A percentile compares a stretch with the other conserved stretches of the same genome.
These are phyloP conservation scores for Teratosphaeria epicoccoides DNA, from an alignment of 2,329 filamentous ascomycete species.

Conservation along the genomic window DNA sequence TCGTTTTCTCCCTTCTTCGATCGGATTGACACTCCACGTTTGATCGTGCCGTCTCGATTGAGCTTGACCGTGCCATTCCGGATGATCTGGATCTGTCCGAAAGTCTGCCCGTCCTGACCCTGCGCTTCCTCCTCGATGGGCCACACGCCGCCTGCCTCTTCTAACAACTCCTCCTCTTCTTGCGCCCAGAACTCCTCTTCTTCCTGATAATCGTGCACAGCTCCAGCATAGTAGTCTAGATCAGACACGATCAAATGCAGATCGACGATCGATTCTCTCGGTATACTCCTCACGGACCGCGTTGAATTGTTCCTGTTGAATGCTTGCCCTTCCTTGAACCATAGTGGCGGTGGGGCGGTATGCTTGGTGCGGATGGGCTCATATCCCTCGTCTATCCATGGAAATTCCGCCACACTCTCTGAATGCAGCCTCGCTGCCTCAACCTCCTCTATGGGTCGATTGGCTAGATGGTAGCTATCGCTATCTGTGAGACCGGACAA, in stretches of 20 bases:
- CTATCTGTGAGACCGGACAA: slow-evolving; percentile 17
- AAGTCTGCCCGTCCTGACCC: slow-evolving; percentile 11
- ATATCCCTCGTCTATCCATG: slow-evolving; percentile 24
- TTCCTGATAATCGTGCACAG: slow-evolving; percentile 26
- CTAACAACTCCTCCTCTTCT: slow-evolving; percentile 20
- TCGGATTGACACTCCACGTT: slow-evolving; percentile 17
- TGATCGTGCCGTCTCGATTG: slow-evolving; percentile 15
- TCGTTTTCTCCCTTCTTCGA: slow-evolving; percentile 24
- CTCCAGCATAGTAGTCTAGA: slow-evolving; percentile 27
- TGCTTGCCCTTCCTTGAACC: slow-evolving; percentile 22
- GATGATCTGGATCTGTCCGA: slow-evolving; percentile 23
- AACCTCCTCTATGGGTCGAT: slow-evolving; percentile 19
- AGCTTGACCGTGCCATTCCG: slow-evolving; percentile 15
- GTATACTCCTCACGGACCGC: slow-evolving; percentile 17
- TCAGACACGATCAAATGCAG: slow-evolving; percentile 26
- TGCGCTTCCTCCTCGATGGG: slow-evolving; percentile 15
- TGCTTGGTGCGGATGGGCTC: slow-evolving; percentile 20
- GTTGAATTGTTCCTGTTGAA: slow-evolving; percentile 15
- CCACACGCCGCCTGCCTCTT: slow-evolving; percentile 17
- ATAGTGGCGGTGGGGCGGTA: slow-evolving; percentile 15
- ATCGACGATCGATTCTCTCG: slow-evolving; percentile 25
- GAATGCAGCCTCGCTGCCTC: slow-evolving; percentile 20
- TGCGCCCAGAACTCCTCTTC: slow-evolving; percentile 22
- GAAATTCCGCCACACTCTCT: slow-evolving; percentile 21
- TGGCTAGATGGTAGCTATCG: slow-evolving; percentile 13